Evolutionary conservation across 257 asterid species (phyloP).

Genomic region (Solanum medicagineum): DNA sequence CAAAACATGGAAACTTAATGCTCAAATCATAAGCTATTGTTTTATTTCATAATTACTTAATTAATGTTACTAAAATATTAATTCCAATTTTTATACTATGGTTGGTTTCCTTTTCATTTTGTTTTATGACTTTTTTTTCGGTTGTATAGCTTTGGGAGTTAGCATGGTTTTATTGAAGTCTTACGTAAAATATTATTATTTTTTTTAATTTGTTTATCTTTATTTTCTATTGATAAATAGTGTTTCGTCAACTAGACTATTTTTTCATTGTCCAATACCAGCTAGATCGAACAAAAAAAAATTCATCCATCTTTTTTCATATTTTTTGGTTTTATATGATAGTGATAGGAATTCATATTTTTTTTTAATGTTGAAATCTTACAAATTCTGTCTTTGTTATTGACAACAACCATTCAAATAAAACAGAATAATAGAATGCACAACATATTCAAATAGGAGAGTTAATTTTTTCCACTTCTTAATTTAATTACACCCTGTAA

Average conservation of each 20-base stretch:
- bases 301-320: too few species aligned
- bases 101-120: neutral
- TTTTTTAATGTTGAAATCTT: neutral
- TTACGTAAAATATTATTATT: too few species aligned
- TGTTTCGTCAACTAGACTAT: too few species aligned
- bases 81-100: neutral
- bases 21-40: constrained; percentile 38
- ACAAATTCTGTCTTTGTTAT: neutral
- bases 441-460: neutral
- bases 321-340: too few species aligned
- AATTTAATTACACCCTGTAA: neutral
- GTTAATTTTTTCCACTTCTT: neutral
- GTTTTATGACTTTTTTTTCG: neutral
- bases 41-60: constrained; percentile 1
- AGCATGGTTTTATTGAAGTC: neutral
- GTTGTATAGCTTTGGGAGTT: neutral
- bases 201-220: too few species aligned
- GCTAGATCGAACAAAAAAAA: too few species aligned
- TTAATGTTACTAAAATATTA: neutral
- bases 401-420: neutral
- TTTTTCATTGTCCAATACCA: neutral
- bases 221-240: too few species aligned
- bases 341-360: too few species aligned
- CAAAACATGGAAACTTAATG: constrained; percentile 24
- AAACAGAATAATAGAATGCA: neutral